These are phyloP conservation scores for Backusella morwellensis DNA, from an alignment of 192 early-diverging fungal species.

Conservation along the genomic window DNA sequence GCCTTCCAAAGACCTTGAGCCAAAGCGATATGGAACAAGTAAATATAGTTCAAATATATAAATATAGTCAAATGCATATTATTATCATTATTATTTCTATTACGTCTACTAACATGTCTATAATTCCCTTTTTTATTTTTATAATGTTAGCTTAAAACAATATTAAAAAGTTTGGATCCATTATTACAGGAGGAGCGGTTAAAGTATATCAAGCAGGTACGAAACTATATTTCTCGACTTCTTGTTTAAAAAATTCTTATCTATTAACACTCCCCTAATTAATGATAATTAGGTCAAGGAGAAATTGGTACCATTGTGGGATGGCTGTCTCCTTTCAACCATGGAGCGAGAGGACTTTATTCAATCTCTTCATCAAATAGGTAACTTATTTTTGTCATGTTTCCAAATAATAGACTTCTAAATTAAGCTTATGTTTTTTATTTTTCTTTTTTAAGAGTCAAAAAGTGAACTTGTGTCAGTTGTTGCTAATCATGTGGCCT, in stretches of 20 bases:
- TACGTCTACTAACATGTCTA: background rate
- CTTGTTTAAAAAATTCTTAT: constrained; percentile 18
- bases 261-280: constrained; percentile 12
- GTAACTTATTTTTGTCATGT: constrained; percentile 15
- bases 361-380: constrained; percentile 31
- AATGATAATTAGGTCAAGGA: constrained; percentile 31
- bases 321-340: constrained; percentile 40
- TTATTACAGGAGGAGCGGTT: too few species aligned
- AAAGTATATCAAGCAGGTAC: constrained; percentile 11
- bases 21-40: constrained; percentile 22
- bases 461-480: background rate
- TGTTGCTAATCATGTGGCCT: constrained; percentile 26
- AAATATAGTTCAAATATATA: background rate
- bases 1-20: constrained; percentile 10
- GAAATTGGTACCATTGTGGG: constrained; percentile 37
- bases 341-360: constrained; percentile 43
- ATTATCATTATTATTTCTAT: background rate
- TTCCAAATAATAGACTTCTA: background rate
- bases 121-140: background rate
- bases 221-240: background rate
- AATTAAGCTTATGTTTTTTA: constrained; percentile 6
- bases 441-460: background rate
- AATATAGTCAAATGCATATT: background rate
- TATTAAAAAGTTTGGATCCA: background rate
- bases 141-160: background rate